Evolutionary conservation across 1,139 yeast genomes (phyloP), one percentile per base, ranked within the genome.

Genomic region (Suhomyces bribrorum): DNA sequence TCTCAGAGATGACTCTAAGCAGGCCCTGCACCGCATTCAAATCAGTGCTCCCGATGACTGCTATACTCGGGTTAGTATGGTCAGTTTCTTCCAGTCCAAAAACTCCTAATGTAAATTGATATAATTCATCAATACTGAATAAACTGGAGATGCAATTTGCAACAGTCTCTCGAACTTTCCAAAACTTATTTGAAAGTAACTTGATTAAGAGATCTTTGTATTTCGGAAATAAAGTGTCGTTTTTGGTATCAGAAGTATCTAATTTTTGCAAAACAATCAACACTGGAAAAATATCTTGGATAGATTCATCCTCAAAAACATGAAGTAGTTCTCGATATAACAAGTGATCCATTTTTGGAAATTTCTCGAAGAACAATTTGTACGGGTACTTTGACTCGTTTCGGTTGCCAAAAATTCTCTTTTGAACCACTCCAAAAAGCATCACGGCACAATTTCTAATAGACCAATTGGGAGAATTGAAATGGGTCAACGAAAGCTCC

Each of bases 401-500:
- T 26, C 72, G 71, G 11, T 80, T 77, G 3, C 95, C 95, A 61
- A 90, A 89, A 4, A 92, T 55, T 45, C 94, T 74, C 44, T 82
- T 82, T 53, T 86, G 92, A 31, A 90, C 60, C 0, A 96, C 81
- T 1, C 95, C 83, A 57, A 89, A 92, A 29, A 92, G 69, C 97
- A 92, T 92, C 20, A 90, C 85, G 0, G 96, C 88, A 59, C 97
- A 87, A 58, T 92, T 92, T 52, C 96, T 72, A 23, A 92, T 75
- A 0, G 96, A 81, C 97, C 97, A 90, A 23, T 80, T 69, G 0
- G 72, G 65, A 4, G 86, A 79, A 1, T 77, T 71, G 59, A 90
- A 87, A 26, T 81, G 74, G 1, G 63, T 50, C 29, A 92, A 68
- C 0, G 95, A 71, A 16, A 87, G 59, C 16, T 71, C 71, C 27